Percentiles rank a stretch among this genome's conserved stretches.
Evolutionary conservation across 352 stramenopile genomes (phyloP).

Genomic region (Pythium chondricola): DNA sequence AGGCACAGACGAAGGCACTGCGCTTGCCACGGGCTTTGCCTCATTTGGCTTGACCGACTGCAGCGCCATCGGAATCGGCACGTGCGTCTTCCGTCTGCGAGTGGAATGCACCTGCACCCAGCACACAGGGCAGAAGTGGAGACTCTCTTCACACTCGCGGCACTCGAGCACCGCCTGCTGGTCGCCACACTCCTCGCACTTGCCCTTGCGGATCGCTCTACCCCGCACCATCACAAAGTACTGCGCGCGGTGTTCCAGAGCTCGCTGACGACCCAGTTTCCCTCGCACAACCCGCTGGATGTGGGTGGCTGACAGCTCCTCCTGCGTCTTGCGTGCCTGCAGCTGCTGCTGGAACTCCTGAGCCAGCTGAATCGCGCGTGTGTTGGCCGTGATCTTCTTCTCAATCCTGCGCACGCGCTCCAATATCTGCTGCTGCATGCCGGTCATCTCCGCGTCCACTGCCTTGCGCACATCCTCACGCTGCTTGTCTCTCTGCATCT

Average conservation of each 20-base stretch:
- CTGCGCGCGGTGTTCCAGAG: constrained; percentile 39
- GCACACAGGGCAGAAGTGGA: constrained; percentile 65
- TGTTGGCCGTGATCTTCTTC: constrained; percentile 51
- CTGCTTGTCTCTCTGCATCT: constrained; percentile 8
- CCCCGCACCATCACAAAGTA: constrained; percentile 71
- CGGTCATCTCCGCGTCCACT: constrained; percentile 10
- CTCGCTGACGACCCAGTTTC: constrained; percentile 27
- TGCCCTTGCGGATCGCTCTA: constrained; percentile 55
- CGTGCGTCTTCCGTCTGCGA: constrained; percentile 41
- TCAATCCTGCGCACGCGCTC: constrained; percentile 40
- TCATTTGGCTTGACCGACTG: not conserved
- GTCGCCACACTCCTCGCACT: constrained; percentile 70
- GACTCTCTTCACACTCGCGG: constrained; percentile 52
- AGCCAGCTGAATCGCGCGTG: constrained; percentile 33
- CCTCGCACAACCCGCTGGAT: constrained; percentile 56
- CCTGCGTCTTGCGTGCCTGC: constrained; percentile 25
- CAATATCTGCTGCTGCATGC: constrained; percentile 29
- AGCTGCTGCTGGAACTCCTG: constrained; percentile 20
- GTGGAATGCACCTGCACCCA: constrained; percentile 75
- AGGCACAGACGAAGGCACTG: too few species aligned
- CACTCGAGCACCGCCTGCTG: constrained; percentile 60
- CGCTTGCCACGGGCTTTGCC: too few species aligned
- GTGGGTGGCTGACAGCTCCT: constrained; percentile 29
- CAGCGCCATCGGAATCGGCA: constrained; percentile 50
- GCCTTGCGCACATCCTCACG: constrained; percentile 18